Conservation (phyloP, 805 yeast species). For the Blastobotrys parvus region DNA sequence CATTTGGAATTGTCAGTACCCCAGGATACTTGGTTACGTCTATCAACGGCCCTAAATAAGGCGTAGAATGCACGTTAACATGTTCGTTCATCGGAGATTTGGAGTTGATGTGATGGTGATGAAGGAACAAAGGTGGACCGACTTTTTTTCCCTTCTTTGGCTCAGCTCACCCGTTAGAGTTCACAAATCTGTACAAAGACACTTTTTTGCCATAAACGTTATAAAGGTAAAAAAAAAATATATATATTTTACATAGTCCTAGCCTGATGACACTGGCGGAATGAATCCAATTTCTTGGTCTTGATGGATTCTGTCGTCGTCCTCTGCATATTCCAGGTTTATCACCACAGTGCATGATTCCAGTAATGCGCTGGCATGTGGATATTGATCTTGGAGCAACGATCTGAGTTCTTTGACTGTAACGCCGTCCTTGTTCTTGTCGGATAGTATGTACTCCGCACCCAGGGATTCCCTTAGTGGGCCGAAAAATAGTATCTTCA, state of each 20-base stretch:
- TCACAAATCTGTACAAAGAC: too few relatives aligned
- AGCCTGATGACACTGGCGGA: conserved; percentile 27
- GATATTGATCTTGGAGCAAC: conserved; percentile 8
- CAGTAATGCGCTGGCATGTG: conserved; percentile 11
- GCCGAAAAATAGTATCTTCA: conserved; percentile 21
- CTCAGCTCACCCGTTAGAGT: too few relatives aligned
- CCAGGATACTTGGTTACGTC: conserved; percentile 2
- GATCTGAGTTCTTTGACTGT: not conserved
- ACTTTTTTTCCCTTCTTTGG: too few relatives aligned
- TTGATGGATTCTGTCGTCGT: conserved; percentile 1
- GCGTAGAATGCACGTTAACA: conserved; percentile 10
- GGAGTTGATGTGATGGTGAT: too few relatives aligned
- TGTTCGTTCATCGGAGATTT: not conserved
- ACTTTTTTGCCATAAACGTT: too few relatives aligned
- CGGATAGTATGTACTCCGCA: conserved; percentile 4
- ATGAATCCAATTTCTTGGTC: conserved; percentile 21
- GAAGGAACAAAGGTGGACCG: too few relatives aligned
- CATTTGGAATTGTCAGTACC: not conserved
- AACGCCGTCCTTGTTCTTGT: not conserved
- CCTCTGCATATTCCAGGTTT: conserved; percentile 18
- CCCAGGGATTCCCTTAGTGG: conserved; percentile 19
- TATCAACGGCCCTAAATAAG: conserved; percentile 12
- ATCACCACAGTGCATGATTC: conserved; percentile 20
- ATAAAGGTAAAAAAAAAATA: too few relatives aligned
- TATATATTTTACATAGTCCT: too few relatives aligned